Conservation (phyloP, 768 basidiomycete species). For the Thelephora ganbajun region DNA sequence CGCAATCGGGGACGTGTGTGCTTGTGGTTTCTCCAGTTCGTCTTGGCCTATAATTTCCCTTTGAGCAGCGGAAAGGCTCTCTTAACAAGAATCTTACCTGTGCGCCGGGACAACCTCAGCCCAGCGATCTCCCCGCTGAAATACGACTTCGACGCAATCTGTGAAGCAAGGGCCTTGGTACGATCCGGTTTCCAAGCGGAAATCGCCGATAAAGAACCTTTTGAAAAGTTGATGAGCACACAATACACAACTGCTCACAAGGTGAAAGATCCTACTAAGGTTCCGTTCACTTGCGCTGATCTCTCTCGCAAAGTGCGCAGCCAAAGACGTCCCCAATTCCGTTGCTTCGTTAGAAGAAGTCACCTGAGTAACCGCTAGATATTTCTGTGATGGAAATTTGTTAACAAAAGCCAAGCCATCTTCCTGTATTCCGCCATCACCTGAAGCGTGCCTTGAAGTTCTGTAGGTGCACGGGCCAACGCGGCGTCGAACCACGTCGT, state of each 20-base stretch:
- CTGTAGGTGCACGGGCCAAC: constrained; percentile 78
- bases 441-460: constrained; percentile 86
- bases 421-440: constrained; percentile 25
- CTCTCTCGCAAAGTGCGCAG: constrained; percentile 72
- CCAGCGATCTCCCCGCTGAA: constrained; percentile 81
- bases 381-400: constrained; percentile 45
- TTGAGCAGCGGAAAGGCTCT: neutral
- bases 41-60: neutral
- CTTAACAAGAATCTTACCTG: constrained; percentile 27
- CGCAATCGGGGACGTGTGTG: constrained; percentile 41
- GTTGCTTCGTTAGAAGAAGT: constrained; percentile 57
- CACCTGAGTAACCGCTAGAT: constrained; percentile 65
- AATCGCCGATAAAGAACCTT: constrained; percentile 41
- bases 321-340: constrained; percentile 86
- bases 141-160: constrained; percentile 85
- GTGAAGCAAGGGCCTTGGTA: constrained; percentile 67
- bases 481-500: constrained; percentile 80
- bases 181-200: constrained; percentile 66
- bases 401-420: neutral
- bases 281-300: constrained; percentile 69
- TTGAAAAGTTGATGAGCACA: constrained; percentile 1
- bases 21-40: constrained; percentile 35
- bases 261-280: constrained; percentile 36
- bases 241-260: neutral
- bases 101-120: constrained; percentile 50